Conservation (phyloP, 352 stramenopile species). For the Pythium biforme region DNA sequence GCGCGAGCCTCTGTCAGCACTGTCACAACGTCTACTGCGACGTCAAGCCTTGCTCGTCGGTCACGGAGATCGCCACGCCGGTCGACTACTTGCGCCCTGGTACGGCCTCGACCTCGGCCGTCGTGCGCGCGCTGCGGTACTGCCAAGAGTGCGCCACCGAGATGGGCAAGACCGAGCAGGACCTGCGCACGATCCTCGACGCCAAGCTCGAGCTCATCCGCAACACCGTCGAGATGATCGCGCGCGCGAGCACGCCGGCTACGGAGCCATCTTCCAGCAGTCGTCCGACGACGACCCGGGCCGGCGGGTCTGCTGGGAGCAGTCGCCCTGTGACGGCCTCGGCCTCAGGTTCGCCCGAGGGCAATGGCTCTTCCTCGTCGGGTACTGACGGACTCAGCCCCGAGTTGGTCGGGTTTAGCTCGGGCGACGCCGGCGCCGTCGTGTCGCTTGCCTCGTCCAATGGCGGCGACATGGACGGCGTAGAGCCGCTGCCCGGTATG, state of each 20-base stretch:
- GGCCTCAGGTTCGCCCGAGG: neutral
- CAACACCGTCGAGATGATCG: slow-evolving; percentile 41
- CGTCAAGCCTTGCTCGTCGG: slow-evolving; percentile 69
- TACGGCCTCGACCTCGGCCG: slow-evolving; percentile 7
- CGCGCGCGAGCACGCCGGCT: slow-evolving; percentile 19
- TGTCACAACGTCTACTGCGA: slow-evolving; percentile 82
- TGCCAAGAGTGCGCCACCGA: slow-evolving; percentile 75
- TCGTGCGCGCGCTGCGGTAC: slow-evolving; percentile 48
- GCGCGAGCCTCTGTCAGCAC: slow-evolving; percentile 73
- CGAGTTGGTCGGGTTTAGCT: neutral
- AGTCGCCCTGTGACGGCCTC: slow-evolving; percentile 16
- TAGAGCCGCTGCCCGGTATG: slow-evolving; percentile 5
- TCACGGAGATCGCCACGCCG: slow-evolving; percentile 30
- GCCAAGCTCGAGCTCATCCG: slow-evolving; percentile 63
- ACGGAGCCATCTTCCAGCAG: neutral
- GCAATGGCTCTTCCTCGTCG: neutral
- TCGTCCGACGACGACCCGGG: slow-evolving; percentile 10
- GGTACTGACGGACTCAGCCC: neutral
- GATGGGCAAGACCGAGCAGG: slow-evolving; percentile 68
- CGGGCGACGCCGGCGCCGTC: neutral
- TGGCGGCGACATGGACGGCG: slow-evolving; percentile 23
- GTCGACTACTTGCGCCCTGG: slow-evolving; percentile 18
- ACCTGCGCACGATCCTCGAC: slow-evolving; percentile 57
- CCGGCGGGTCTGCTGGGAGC: neutral
- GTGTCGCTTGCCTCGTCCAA: neutral